phyloP scores from a whole-genome alignment of 2,329 filamentous ascomycete species.

The Coleophoma eucalyptorum region DNA sequence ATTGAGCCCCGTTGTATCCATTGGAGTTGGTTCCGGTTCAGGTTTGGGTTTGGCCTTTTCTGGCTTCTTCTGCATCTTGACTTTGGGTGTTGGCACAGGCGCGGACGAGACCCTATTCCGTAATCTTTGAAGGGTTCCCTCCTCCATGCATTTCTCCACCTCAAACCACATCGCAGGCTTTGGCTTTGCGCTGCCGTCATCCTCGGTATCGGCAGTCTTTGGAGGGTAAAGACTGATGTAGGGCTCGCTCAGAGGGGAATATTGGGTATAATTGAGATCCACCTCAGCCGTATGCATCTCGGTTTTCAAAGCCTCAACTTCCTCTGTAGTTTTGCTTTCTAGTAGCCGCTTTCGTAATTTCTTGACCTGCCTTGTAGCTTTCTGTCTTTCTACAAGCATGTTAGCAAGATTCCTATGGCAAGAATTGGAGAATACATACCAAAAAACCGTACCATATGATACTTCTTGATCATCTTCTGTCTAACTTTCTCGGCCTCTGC shows the following conservation, averaged over 20 bases:
- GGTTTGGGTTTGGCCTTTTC: slow-evolving; percentile 13
- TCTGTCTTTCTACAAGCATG: slow-evolving; percentile 60
- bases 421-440: slow-evolving; percentile 43
- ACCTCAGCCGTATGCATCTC: slow-evolving; percentile 68
- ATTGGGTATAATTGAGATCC: slow-evolving; percentile 71
- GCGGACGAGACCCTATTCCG: slow-evolving; percentile 17
- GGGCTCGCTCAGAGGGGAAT: slow-evolving; percentile 65
- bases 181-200: slow-evolving; percentile 15
- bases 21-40: slow-evolving; percentile 4
- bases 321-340: slow-evolving; percentile 44
- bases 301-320: slow-evolving; percentile 45
- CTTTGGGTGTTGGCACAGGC: not conserved
- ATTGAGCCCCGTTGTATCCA: slow-evolving; percentile 25
- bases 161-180: slow-evolving; percentile 60
- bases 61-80: slow-evolving; percentile 1
- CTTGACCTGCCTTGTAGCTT: slow-evolving; percentile 64
- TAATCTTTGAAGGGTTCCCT: slow-evolving; percentile 36
- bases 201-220: slow-evolving; percentile 30
- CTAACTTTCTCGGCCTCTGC: slow-evolving; percentile 57
- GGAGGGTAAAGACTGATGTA: slow-evolving; percentile 64
- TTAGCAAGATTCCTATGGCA: slow-evolving; percentile 6
- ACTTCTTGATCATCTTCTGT: slow-evolving; percentile 70
- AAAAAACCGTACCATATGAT: slow-evolving; percentile 83
- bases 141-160: slow-evolving; percentile 61
- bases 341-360: slow-evolving; percentile 57